phyloP scores from a whole-genome alignment of 1,284 basidiomycete genomes.

The Ceratobasidium theobromae region DNA sequence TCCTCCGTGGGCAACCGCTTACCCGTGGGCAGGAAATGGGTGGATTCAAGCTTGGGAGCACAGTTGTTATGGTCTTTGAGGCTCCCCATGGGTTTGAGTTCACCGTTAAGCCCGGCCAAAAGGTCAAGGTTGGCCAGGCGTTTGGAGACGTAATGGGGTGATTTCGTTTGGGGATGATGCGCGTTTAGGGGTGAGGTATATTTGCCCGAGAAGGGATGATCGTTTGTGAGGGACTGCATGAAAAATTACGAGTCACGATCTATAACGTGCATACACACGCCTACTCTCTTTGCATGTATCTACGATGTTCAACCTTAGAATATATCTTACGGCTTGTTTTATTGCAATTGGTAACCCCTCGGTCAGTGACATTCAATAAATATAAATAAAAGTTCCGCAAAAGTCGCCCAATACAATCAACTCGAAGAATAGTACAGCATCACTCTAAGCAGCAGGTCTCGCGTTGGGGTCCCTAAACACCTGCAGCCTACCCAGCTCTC shows the following conservation, averaged over 20 bases:
- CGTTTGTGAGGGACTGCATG: too few relatives aligned
- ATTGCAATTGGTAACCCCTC: neutral
- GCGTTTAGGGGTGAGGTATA: too few relatives aligned
- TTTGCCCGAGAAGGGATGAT: too few relatives aligned
- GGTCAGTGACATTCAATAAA: too few relatives aligned
- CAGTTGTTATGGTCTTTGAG: constrained; percentile 96
- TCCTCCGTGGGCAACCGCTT: constrained; percentile 89
- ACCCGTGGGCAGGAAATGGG: constrained; percentile 93
- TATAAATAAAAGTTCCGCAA: too few relatives aligned
- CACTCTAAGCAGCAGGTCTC: constrained; percentile 52
- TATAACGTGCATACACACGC: constrained; percentile 1
- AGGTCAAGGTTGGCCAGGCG: constrained; percentile 84
- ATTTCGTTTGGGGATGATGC: neutral
- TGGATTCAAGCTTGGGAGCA: constrained; percentile 93
- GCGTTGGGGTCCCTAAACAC: constrained; percentile 73
- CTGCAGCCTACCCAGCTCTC: constrained; percentile 76
- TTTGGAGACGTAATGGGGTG: constrained; percentile 42
- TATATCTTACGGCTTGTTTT: neutral
- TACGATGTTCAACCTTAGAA: constrained; percentile 16
- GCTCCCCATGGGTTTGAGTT: constrained; percentile 87
- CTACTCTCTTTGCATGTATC: constrained; percentile 9
- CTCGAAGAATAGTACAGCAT: neutral
- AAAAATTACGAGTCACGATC: too few relatives aligned
- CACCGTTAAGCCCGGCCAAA: constrained; percentile 75
- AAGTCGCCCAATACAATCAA: too few relatives aligned